Evolutionary conservation across 2,329 filamentous ascomycete species (phyloP), one percentile per base, ranked within the genome.

Genomic region (Exophiala viscosa): DNA sequence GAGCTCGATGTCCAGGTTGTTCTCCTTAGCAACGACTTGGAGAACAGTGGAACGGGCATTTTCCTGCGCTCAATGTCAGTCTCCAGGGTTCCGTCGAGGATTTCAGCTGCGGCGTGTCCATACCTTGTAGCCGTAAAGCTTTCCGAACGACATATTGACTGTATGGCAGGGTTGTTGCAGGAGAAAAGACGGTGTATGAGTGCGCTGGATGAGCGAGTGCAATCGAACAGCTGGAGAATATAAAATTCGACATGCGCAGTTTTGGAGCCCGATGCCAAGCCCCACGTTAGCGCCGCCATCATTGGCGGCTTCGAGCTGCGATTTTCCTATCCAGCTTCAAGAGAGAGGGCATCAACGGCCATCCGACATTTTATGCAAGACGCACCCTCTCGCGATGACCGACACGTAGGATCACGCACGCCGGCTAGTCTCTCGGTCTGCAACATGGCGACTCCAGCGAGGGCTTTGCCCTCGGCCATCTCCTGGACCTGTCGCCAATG

Each of bases 1-100:
- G 63, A 91, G 75, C 76, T 96, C 90, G 66, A 99, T 75, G 63
- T 97, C 90, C 71, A 99, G 83, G 73, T 87, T 85, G 78, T 97
- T 97, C 79, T 90, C 90, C 86, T 99, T 97, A 67, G 93, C 93
- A 70, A 96, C 89, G 67, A 89, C 91, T 73, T 86, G 84, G 76
- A 96, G 88, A 48, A 23, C 57, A 31, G 48, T 60, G 48, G 48
- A 58, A 40, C 56, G 58, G 52, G 59, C 55, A 50, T 62, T 63
- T 33, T 61, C 60, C 54, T 60, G 47, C 35, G 52, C 43, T 52
- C 57, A 62, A 59, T 9, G 45, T 59, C 44, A 54, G 56, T 36
- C 43, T 48, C 52, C n/a, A 20, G 23, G 44, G 38, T 44, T 56
- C 36, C 48, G 42, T 45, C 55, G 38, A 33, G 51, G 57, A 59